These are phyloP conservation scores for Diaporthe destruens DNA, from an alignment of 2,329 filamentous ascomycete species.

Conservation along the genomic window DNA sequence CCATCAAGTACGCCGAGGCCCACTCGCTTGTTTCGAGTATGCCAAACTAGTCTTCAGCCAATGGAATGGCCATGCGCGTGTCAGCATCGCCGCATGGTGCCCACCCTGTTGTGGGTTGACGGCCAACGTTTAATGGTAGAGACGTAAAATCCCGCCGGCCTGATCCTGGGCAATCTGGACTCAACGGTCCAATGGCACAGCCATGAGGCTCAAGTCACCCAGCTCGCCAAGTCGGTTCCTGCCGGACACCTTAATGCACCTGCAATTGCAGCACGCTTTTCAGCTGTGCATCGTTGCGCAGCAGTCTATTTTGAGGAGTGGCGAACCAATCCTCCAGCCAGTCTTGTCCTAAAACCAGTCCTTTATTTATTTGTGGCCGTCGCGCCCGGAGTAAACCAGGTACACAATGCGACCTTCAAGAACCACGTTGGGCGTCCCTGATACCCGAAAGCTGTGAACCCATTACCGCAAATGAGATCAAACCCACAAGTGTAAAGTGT, in stretches of 20 bases:
- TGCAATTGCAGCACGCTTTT: neutral
- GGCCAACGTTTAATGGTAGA: conserved; percentile 13
- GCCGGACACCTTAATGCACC: conserved; percentile 1
- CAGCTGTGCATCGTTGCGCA: conserved; percentile 19
- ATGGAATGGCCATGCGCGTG: conserved; percentile 12
- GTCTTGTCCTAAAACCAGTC: neutral
- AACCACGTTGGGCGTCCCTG: neutral
- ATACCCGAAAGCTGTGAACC: neutral
- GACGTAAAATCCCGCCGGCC: conserved; percentile 24
- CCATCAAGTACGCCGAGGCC: conserved; percentile 27
- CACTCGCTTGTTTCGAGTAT: conserved; percentile 27
- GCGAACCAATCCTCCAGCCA: conserved; percentile 9
- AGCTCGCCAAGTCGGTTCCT: conserved; percentile 21
- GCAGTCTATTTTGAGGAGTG: conserved; percentile 2
- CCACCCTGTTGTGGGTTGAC: conserved; percentile 21
- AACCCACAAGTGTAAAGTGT: neutral
- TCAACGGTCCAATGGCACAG: conserved; percentile 8
- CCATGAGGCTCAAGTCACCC: conserved; percentile 18
- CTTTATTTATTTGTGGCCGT: neutral
- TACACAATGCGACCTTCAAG: neutral
- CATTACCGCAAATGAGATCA: neutral
- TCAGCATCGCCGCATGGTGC: conserved; percentile 23
- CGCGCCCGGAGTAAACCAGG: neutral
- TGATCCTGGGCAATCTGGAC: conserved; percentile 31
- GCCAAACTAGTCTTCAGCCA: conserved; percentile 1